Percentiles rank a stretch among this genome's conserved stretches.
These are phyloP conservation scores for Leucocoprinus birnbaumii DNA, from an alignment of 768 basidiomycete species.

Conservation along the genomic window DNA sequence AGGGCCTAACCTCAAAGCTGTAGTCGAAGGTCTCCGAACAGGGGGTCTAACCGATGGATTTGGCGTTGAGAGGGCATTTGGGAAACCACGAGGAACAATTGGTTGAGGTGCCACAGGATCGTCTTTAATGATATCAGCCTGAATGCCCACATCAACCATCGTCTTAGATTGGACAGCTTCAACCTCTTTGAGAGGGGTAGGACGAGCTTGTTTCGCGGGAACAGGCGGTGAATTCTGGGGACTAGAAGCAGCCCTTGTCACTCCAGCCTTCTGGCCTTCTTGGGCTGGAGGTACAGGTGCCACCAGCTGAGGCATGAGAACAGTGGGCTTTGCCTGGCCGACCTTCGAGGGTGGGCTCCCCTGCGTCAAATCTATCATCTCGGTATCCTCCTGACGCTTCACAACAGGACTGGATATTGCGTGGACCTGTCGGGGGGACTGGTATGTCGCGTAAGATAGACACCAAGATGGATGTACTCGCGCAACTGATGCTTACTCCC, in stretches of 20 bases:
- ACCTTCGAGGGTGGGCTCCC: conserved; percentile 14
- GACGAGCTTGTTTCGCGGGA: not conserved
- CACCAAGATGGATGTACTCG: not conserved
- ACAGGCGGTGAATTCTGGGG: not conserved
- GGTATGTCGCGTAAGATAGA: not conserved
- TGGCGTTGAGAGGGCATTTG: too few species aligned
- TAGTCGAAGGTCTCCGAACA: too few species aligned
- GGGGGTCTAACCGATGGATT: too few species aligned
- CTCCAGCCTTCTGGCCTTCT: not conserved
- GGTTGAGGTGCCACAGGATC: not conserved
- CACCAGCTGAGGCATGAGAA: not conserved
- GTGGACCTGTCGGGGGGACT: not conserved
- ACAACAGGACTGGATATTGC: not conserved
- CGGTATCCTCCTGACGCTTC: conserved; percentile 15
- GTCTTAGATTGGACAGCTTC: not conserved
- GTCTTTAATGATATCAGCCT: not conserved
- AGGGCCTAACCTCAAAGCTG: too few species aligned
- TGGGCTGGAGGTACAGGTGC: not conserved
- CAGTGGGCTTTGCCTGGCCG: not conserved
- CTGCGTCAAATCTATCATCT: conserved; percentile 45
- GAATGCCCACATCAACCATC: conserved; percentile 7
- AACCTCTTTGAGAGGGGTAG: not conserved
- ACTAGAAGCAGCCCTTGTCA: not conserved
- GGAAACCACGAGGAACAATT: not conserved
- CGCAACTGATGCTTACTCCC: conserved; percentile 1